A percentile compares a stretch with the other conserved stretches of the same genome.
Conservation (phyloP, 768 basidiomycete genomes). For the Cyclocybe aegerita region DNA sequence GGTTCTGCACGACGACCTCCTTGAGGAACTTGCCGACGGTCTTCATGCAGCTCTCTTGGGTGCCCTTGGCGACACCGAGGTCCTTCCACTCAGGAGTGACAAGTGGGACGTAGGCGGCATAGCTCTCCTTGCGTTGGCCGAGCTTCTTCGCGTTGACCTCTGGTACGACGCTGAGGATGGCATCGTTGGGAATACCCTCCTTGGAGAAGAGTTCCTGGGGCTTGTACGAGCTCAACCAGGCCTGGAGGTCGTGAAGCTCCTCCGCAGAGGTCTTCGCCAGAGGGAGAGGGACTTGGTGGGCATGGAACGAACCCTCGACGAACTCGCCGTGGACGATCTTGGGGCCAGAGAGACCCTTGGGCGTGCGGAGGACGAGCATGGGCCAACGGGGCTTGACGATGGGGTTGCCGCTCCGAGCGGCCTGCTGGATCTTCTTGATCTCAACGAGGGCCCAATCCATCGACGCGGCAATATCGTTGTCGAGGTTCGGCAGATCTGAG, state of each 20-base stretch:
- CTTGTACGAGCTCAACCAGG: slow-evolving; percentile 75
- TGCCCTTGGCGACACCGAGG: slow-evolving; percentile 49
- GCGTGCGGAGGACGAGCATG: slow-evolving; percentile 80
- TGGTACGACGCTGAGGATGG: slow-evolving; percentile 64
- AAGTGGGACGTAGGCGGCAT: slow-evolving; percentile 61
- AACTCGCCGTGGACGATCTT: slow-evolving; percentile 64
- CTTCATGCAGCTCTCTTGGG: slow-evolving; percentile 78
- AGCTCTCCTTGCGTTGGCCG: slow-evolving; percentile 69
- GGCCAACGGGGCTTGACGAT: slow-evolving; percentile 92
- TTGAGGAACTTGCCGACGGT: slow-evolving; percentile 56
- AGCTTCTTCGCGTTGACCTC: slow-evolving; percentile 55
- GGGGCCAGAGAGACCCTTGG: slow-evolving; percentile 80
- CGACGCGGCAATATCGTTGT: slow-evolving; percentile 77
- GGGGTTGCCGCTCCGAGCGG: slow-evolving; percentile 74
- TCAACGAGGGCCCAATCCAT: slow-evolving; percentile 80
- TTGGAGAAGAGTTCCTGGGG: slow-evolving; percentile 65
- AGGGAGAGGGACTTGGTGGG: slow-evolving; percentile 90
- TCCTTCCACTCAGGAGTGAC: slow-evolving; percentile 64
- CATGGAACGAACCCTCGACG: slow-evolving; percentile 79
- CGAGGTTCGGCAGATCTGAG: slow-evolving; percentile 62
- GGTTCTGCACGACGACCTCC: slow-evolving; percentile 63
- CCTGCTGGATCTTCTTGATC: slow-evolving; percentile 75
- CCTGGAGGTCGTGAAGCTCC: slow-evolving; percentile 61
- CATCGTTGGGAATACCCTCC: slow-evolving; percentile 50
- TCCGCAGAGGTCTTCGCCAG: slow-evolving; percentile 60